phyloP scores from a whole-genome alignment of 106 monocot species.

The Dioscorea alata region DNA sequence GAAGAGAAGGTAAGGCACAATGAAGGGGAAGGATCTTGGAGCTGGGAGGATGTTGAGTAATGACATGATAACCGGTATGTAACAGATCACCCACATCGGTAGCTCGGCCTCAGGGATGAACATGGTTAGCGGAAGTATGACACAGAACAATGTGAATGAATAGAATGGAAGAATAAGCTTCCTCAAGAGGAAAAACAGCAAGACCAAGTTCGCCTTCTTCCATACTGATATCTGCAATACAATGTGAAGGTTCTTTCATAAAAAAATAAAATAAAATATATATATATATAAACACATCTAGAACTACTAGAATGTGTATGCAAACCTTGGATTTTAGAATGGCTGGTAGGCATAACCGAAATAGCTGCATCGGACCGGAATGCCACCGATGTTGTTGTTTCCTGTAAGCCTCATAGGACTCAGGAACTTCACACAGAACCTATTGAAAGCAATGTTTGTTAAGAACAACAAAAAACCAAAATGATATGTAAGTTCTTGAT shows the following conservation, averaged over 20 bases:
- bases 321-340: conserved; percentile 55
- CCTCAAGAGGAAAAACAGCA: conserved; percentile 58
- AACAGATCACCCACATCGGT: conserved; percentile 60
- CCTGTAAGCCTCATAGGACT: conserved; percentile 64
- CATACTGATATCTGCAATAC: conserved; percentile 34
- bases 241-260: neutral
- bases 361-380: conserved; percentile 81
- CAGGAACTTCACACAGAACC: conserved; percentile 73
- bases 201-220: conserved; percentile 66
- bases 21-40: conserved; percentile 26
- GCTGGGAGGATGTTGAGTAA: conserved; percentile 43
- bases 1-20: conserved; percentile 37
- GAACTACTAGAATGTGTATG: too few species aligned
- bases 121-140: conserved; percentile 60
- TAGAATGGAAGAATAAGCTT: conserved; percentile 80
- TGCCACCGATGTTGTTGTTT: conserved; percentile 84
- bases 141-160: conserved; percentile 67
- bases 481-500: too few species aligned
- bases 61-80: conserved; percentile 51
- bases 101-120: conserved; percentile 64
- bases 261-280: too few species aligned
- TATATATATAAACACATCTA: too few species aligned
- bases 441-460: neutral
- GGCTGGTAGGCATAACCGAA: conserved; percentile 52
- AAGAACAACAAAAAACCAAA: too few species aligned